Conservation (phyloP, 768 basidiomycete genomes). For the Termitomyces sp. region DNA sequence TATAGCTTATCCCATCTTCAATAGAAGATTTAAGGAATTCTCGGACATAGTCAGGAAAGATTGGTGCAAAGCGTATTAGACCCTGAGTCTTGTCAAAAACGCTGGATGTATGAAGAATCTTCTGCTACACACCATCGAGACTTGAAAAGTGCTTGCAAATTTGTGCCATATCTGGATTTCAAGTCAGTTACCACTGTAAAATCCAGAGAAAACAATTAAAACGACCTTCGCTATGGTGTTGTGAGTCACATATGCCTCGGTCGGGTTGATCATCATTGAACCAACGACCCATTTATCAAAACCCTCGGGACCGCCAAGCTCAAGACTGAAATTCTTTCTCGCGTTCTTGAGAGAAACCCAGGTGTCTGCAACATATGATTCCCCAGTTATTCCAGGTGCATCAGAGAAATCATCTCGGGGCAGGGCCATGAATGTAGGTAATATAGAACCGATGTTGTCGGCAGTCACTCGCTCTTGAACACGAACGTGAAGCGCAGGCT, state of each 20-base stretch:
- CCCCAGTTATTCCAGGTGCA: slow-evolving; percentile 31
- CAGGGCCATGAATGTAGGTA: slow-evolving; percentile 52
- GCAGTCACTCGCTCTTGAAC: slow-evolving; percentile 32
- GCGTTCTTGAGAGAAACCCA: slow-evolving; percentile 58
- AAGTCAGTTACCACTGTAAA: not conserved
- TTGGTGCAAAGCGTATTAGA: slow-evolving; percentile 45
- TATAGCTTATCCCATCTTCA: slow-evolving; percentile 67
- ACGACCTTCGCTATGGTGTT: slow-evolving; percentile 62
- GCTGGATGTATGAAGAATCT: not conserved
- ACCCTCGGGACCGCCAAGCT: slow-evolving; percentile 54
- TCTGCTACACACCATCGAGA: slow-evolving; percentile 35
- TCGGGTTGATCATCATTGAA: slow-evolving; percentile 60
- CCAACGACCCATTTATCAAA: slow-evolving; percentile 66
- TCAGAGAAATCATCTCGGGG: slow-evolving; percentile 27
- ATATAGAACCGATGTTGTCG: slow-evolving; percentile 31
- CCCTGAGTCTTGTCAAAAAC: slow-evolving; percentile 22
- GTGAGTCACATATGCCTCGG: slow-evolving; percentile 67
- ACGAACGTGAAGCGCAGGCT: slow-evolving; percentile 59
- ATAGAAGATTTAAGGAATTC: slow-evolving; percentile 58
- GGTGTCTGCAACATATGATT: slow-evolving; percentile 32
- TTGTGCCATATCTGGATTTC: slow-evolving; percentile 66
- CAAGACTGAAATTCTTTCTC: slow-evolving; percentile 41
- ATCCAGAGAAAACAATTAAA: not conserved
- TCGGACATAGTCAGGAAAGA: slow-evolving; percentile 55
- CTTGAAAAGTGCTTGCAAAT: slow-evolving; percentile 49